Evolutionary conservation across 441 rosid genomes (phyloP), one percentile per base, ranked within the genome.

Genomic region (Dalechampia spathulata): DNA sequence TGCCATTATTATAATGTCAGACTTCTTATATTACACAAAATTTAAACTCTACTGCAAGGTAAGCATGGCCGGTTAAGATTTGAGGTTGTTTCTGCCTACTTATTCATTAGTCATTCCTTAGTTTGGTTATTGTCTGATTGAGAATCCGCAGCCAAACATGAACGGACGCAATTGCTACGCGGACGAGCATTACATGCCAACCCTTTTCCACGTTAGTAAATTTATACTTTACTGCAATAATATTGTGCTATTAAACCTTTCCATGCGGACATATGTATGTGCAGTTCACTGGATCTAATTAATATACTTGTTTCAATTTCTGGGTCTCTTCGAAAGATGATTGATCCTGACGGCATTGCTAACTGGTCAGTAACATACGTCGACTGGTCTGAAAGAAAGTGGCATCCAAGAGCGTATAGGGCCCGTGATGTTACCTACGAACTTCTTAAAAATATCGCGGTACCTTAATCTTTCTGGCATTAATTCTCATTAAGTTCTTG

Each of bases 321-420:
- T n/a, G n/a, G n/a, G n/a, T 51, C 10, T 20, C 1, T 2, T 20
- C 0, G 4, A 39, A 7, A 92, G 99, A 71, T 89, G 78, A 68
- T 86, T 16, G 97, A 92, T 78, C 97, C 90, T 2, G 65, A 57
- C 25, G 97, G 99, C 20, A 86, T 92, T 32, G 82, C 96, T 17
- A 89, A 83, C 59, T 83, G 96, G 88, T 81, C 94, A 0, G 84
- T 82, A 51, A 92, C 99, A 25, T 79, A 83, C 54, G 99, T 92
- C 49, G 99, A 92, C 62, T 92, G 99, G 99, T 92, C 97, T 12
- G 92, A 92, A 72, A 80, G 90, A 62, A 83, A 87, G 61, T 92
- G 97, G 99, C 96, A 92, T 70, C 96, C 99, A 21, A 85, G 79
- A 69, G 71, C 85, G 3, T 92, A 78, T 56, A 82, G 71, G 77